These are phyloP conservation scores for Westerdykella aurantiaca DNA, from an alignment of 2,329 filamentous ascomycete genomes.

Conservation along the genomic window DNA sequence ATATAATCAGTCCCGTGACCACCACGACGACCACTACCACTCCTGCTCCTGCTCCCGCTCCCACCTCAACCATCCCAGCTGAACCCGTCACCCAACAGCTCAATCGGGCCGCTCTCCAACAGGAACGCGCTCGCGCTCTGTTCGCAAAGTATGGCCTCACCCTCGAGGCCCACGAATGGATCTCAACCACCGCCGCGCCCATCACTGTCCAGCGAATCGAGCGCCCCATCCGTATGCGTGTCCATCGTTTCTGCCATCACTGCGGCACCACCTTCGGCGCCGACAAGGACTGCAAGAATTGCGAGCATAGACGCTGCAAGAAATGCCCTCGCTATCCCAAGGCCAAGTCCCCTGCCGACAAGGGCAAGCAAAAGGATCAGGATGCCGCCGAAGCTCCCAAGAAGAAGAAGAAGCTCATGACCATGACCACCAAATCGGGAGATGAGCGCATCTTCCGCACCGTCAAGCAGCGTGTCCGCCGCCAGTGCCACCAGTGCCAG, in stretches of 20 bases:
- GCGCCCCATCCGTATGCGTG: slow-evolving; percentile 71
- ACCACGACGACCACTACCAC: slow-evolving; percentile 1
- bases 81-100: slow-evolving; percentile 10
- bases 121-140: slow-evolving; percentile 36
- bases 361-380: slow-evolving; percentile 20
- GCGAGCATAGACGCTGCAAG: slow-evolving; percentile 74
- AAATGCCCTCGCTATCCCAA: slow-evolving; percentile 71
- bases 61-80: slow-evolving; percentile 1
- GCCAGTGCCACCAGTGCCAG: slow-evolving; percentile 70
- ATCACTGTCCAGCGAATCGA: slow-evolving; percentile 53
- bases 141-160: slow-evolving; percentile 42
- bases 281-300: slow-evolving; percentile 68
- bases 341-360: slow-evolving; percentile 48
- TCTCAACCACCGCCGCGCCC: slow-evolving; percentile 19
- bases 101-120: slow-evolving; percentile 33
- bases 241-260: slow-evolving; percentile 73
- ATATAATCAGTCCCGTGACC: background rate
- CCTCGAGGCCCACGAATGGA: slow-evolving; percentile 37
- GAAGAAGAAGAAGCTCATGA: slow-evolving; percentile 48
- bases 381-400: slow-evolving; percentile 45
- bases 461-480: slow-evolving; percentile 65
- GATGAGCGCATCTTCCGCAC: slow-evolving; percentile 67
- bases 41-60: slow-evolving; percentile 2
- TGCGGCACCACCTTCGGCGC: slow-evolving; percentile 70
- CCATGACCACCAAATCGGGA: slow-evolving; percentile 59